Evolutionary conservation across 164 flowering plant species (phyloP), one percentile per base, ranked within the genome.

Genomic region (Cinnamomum micranthum): DNA sequence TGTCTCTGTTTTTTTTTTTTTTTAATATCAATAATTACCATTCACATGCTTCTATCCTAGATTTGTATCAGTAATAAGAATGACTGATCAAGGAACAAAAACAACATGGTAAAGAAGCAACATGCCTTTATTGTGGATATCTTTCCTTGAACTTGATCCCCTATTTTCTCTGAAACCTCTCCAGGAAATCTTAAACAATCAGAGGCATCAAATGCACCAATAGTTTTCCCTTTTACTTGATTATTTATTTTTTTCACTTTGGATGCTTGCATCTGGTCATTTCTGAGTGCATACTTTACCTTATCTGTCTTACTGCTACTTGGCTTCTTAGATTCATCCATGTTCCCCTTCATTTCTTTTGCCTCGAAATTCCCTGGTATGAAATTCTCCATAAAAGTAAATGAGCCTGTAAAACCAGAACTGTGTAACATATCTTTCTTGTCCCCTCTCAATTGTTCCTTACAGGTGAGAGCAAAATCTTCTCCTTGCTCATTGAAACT

Each of bases 91-190:
- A 73, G 15, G 9, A 23, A 28, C 3, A 33, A 19, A 55, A 64
- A 23, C 59, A 66, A 25, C 69, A 69, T 15, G 4, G 50, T 19
- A 73, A 71, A 65, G 24, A 20, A 68, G 47, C 70, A 60, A 25
- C 3, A n/a, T 77, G 81, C 85, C 87, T 80, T 77, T 35, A 68
- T 65, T 55, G 67, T 62, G 65, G 80, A 76, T 74, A 69, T 31
- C 69, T 15, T 72, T 80, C 58, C 75, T 67, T 73, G 72, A 35
- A 70, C 51, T 67, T 50, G 74, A 77, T 52, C 24, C 63, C 71
- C 50, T 27, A 28, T 51, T 68, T 71, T 74, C 50, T 70, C 71
- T n/a, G 59, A 58, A 10, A 80, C 68, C 24, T 77, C 77, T 52
- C 65, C 55, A 69, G 50, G 22, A 27, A 69, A 27, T 24, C 41